Percentiles rank a stretch among this genome's conserved stretches.
Conservation (phyloP, 345 rosid genomes). For the Arabidopsis thaliana region DNA sequence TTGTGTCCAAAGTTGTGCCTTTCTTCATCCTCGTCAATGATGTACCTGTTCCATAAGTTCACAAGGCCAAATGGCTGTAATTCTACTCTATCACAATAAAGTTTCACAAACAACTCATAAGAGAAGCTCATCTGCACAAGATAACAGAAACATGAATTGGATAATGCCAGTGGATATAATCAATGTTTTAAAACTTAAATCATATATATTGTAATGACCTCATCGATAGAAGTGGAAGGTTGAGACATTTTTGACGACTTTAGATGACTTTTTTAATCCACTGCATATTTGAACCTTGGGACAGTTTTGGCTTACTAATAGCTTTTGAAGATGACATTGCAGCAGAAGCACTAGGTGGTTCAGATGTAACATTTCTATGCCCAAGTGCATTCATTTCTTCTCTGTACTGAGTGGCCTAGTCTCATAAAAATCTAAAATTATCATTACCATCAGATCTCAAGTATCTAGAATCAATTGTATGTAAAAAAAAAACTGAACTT, state of each 20-base stretch:
- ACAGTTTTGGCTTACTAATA: slow-evolving; percentile 37
- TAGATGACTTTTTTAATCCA: slow-evolving; percentile 55
- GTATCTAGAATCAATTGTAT: too few species aligned
- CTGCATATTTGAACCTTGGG: slow-evolving; percentile 44
- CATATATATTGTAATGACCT: slow-evolving; percentile 42
- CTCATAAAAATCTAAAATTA: slow-evolving; percentile 20
- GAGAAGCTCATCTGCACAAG: slow-evolving; percentile 61
- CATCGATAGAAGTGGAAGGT: slow-evolving; percentile 40
- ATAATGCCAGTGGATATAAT: slow-evolving; percentile 19
- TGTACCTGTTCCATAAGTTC: slow-evolving; percentile 77
- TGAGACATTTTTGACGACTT: slow-evolving; percentile 47
- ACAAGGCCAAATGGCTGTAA: slow-evolving; percentile 75
- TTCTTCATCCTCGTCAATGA: slow-evolving; percentile 62
- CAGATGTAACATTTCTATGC: slow-evolving; percentile 40
- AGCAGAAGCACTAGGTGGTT: slow-evolving; percentile 45
- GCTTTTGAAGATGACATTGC: slow-evolving; percentile 43
- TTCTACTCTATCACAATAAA: slow-evolving; percentile 58
- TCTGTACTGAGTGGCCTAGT: slow-evolving; percentile 40
- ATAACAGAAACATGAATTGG: slow-evolving; percentile 13
- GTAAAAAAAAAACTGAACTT: too few species aligned
- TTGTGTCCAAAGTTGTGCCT: slow-evolving; percentile 69
- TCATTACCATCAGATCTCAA: too few species aligned
- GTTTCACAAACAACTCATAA: slow-evolving; percentile 63
- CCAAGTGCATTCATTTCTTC: slow-evolving; percentile 39
- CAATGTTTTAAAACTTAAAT: slow-evolving; percentile 21